Percentiles rank a stretch among this genome's conserved stretches.
Conservation (phyloP, 345 rosid species). For the Bruguiera sexangula region DNA sequence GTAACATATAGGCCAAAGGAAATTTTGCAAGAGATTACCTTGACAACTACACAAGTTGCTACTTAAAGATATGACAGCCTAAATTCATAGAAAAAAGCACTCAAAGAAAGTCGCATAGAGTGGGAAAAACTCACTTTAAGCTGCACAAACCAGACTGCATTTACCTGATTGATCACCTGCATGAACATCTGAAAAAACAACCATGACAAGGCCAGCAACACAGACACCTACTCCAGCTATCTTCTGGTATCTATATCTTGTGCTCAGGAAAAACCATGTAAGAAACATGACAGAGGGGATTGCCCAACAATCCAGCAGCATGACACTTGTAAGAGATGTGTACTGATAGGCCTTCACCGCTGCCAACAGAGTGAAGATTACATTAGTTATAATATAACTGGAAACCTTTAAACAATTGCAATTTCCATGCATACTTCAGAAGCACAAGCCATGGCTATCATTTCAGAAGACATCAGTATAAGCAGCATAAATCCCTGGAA, state of each 20-base stretch:
- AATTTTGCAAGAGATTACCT: too few relatives aligned
- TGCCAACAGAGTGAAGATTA: conserved; percentile 29
- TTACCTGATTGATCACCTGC: conserved; percentile 67
- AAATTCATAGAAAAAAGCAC: neutral
- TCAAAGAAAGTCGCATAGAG: neutral
- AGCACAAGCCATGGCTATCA: neutral
- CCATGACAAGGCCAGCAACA: conserved; percentile 71
- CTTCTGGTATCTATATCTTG: conserved; percentile 76
- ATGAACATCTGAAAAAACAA: conserved; percentile 94
- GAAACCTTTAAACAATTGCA: conserved; percentile 1
- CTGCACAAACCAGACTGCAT: neutral
- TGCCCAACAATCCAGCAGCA: conserved; percentile 95
- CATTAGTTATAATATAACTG: conserved; percentile 10
- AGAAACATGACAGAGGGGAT: conserved; percentile 85
- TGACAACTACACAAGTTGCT: too few relatives aligned
- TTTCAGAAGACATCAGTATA: too few relatives aligned
- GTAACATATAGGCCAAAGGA: too few relatives aligned
- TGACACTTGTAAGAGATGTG: conserved; percentile 83
- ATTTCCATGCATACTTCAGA: neutral
- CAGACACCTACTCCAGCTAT: conserved; percentile 72
- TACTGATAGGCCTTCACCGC: conserved; percentile 93
- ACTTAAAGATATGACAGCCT: too few relatives aligned
- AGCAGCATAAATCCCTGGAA: too few relatives aligned
- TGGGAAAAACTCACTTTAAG: conserved; percentile 5
- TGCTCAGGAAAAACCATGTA: conserved; percentile 69